Percentiles rank a stretch among this genome's conserved stretches.
Evolutionary conservation across 2,329 filamentous ascomycete genomes (phyloP).

Genomic region (Tolypocladium amazonense): DNA sequence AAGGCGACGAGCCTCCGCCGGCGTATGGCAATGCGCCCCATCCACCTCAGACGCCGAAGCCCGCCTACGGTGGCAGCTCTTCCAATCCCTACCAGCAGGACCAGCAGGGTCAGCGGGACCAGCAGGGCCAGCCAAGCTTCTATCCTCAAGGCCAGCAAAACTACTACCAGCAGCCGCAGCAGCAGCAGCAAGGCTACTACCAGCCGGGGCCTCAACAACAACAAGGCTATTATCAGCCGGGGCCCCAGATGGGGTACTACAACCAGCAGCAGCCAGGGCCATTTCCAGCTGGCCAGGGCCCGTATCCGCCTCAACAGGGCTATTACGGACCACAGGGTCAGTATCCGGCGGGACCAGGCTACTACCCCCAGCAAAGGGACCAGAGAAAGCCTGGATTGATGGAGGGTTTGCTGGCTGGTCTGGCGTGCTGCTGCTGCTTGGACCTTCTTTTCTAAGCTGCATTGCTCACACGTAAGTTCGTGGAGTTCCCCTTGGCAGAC

Average conservation of each 20-base stretch:
- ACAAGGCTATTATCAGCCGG: slow-evolving; percentile 28
- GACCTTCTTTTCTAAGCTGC: slow-evolving; percentile 40
- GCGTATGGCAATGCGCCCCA: slow-evolving; percentile 22
- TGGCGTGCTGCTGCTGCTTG: slow-evolving; percentile 50
- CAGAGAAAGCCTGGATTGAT: slow-evolving; percentile 25
- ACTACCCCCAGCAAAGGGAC: slow-evolving; percentile 22
- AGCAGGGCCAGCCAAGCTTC: slow-evolving; percentile 10
- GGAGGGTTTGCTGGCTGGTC: slow-evolving; percentile 35
- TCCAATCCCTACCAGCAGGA: slow-evolving; percentile 15
- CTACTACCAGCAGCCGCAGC: slow-evolving; percentile 12
- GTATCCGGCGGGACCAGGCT: slow-evolving; percentile 25
- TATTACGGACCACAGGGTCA: slow-evolving; percentile 23
- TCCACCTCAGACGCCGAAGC: slow-evolving; percentile 22
- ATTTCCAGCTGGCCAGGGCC: slow-evolving; percentile 21
- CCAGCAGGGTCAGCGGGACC: slow-evolving; percentile 6
- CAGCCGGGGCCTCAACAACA: slow-evolving; percentile 15
- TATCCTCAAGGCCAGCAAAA: slow-evolving; percentile 9
- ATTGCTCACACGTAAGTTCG: background rate
- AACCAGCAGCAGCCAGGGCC: slow-evolving; percentile 24
- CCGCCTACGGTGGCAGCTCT: slow-evolving; percentile 29
- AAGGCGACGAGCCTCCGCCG: slow-evolving; percentile 38
- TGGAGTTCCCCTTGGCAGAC: background rate
- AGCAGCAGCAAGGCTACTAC: slow-evolving; percentile 16
- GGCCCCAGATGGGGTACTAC: slow-evolving; percentile 33
- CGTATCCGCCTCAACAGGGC: slow-evolving; percentile 23